Evolutionary conservation across 2,329 filamentous ascomycete species (phyloP).

Genomic region (Monosporascus sp.): DNA sequence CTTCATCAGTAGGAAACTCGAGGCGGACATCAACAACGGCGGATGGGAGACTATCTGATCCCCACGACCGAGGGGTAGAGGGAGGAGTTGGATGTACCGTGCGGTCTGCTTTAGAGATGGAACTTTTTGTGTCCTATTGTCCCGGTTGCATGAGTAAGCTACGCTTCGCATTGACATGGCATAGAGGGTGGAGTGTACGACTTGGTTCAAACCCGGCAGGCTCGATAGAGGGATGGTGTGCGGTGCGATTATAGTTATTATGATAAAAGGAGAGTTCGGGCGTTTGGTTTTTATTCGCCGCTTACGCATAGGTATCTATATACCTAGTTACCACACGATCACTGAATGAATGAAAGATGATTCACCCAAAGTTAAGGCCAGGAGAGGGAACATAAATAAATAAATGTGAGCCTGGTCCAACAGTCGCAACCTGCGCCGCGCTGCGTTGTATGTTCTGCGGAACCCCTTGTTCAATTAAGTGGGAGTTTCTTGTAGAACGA

Average conservation of each 20-base stretch:
- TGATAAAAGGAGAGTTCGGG: not conserved
- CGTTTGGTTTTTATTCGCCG: not conserved
- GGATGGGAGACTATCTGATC: conserved; percentile 88
- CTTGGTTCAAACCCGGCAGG: not conserved
- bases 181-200: not conserved
- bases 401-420: too few species aligned
- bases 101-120: too few species aligned
- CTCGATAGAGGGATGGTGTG: not conserved
- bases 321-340: not conserved
- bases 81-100: not conserved
- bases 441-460: too few species aligned
- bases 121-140: too few species aligned
- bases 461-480: too few species aligned
- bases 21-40: conserved; percentile 94
- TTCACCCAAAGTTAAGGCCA: not conserved
- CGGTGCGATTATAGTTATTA: too few species aligned
- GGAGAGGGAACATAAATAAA: too few species aligned
- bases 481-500: too few species aligned
- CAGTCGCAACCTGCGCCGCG: too few species aligned
- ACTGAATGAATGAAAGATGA: not conserved
- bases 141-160: too few species aligned
- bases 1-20: conserved; percentile 81
- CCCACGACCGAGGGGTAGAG: not conserved
- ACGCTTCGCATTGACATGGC: too few species aligned
- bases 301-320: not conserved